A percentile compares a stretch with the other conserved stretches of the same genome.
Evolutionary conservation across 768 basidiomycete species (phyloP).

Genomic region (Macrocybe gigantea): DNA sequence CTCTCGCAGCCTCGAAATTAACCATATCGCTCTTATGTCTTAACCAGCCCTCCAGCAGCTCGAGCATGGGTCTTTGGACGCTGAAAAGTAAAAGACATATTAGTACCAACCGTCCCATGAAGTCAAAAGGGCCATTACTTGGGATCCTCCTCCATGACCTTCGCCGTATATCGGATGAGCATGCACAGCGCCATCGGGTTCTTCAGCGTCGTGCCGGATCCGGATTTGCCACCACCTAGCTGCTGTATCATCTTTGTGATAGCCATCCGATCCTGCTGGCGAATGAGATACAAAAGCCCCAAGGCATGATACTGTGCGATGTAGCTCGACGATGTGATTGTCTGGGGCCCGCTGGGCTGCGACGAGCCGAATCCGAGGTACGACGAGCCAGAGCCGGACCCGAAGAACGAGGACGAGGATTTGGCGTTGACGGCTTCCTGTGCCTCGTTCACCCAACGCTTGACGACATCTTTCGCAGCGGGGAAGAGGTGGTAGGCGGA

Average conservation of each 20-base stretch:
- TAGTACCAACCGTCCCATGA: not conserved
- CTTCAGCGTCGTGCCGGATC: conserved; percentile 78
- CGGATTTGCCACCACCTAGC: conserved; percentile 83
- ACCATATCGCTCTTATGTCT: conserved; percentile 99
- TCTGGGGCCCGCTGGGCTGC: conserved; percentile 57
- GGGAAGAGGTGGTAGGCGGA: conserved; percentile 97
- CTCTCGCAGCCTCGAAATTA: conserved; percentile 96
- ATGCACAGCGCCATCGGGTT: conserved; percentile 98
- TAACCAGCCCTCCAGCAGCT: conserved; percentile 90
- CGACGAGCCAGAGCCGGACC: conserved; percentile 40
- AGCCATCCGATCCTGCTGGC: conserved; percentile 98
- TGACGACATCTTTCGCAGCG: conserved; percentile 90
- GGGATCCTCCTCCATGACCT: conserved; percentile 97
- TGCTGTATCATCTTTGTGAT: conserved; percentile 99
- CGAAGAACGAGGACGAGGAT: conserved; percentile 65
- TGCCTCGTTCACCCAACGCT: conserved; percentile 98
- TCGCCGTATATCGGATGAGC: conserved; percentile 97
- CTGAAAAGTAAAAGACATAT: conserved; percentile 30
- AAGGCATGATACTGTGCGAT: conserved; percentile 97
- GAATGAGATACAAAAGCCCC: conserved; percentile 88
- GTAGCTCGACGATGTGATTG: conserved; percentile 83
- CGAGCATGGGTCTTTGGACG: conserved; percentile 87
- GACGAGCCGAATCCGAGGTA: conserved; percentile 73
- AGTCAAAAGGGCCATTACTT: conserved; percentile 57
- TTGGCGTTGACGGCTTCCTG: conserved; percentile 95